Conservation (phyloP, 2,329 filamentous ascomycete genomes). For the Nemania serpens region DNA sequence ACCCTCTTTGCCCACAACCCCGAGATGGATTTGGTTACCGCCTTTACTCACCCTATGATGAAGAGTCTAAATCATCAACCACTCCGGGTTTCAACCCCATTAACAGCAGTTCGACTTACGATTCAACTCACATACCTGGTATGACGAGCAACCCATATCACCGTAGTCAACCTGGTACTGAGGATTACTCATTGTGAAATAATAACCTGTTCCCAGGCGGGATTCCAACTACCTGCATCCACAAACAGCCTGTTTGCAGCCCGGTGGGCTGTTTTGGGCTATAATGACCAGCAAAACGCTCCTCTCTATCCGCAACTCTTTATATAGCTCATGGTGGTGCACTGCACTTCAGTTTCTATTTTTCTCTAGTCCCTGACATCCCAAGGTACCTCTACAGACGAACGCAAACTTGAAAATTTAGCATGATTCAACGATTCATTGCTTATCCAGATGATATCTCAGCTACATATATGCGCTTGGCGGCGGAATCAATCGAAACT, state of each 20-base stretch:
- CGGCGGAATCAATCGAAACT: background rate
- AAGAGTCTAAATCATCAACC: constrained; percentile 33
- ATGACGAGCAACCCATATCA: constrained; percentile 29
- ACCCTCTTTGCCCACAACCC: constrained; percentile 43
- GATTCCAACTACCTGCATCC: background rate
- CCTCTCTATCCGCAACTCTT: background rate
- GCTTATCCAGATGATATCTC: constrained; percentile 15
- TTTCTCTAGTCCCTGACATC: background rate
- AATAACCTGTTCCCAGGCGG: background rate
- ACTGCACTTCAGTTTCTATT: background rate
- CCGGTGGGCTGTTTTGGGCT: background rate
- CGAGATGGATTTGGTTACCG: constrained; percentile 38
- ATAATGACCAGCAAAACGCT: background rate
- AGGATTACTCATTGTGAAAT: constrained; percentile 28
- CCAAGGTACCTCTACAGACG: background rate
- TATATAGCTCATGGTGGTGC: background rate
- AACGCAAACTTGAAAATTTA: constrained; percentile 8
- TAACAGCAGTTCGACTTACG: constrained; percentile 32
- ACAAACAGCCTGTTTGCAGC: background rate
- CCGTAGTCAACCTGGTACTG: constrained; percentile 26
- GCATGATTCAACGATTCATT: constrained; percentile 23
- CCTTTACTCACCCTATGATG: constrained; percentile 36
- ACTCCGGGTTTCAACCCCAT: constrained; percentile 38
- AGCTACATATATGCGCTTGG: constrained; percentile 9
- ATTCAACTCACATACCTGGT: constrained; percentile 31